A percentile compares a stretch with the other conserved stretches of the same genome.
These are phyloP conservation scores for Domatiomyces catenatus DNA, from an alignment of 2,329 filamentous ascomycete species.

Conservation along the genomic window DNA sequence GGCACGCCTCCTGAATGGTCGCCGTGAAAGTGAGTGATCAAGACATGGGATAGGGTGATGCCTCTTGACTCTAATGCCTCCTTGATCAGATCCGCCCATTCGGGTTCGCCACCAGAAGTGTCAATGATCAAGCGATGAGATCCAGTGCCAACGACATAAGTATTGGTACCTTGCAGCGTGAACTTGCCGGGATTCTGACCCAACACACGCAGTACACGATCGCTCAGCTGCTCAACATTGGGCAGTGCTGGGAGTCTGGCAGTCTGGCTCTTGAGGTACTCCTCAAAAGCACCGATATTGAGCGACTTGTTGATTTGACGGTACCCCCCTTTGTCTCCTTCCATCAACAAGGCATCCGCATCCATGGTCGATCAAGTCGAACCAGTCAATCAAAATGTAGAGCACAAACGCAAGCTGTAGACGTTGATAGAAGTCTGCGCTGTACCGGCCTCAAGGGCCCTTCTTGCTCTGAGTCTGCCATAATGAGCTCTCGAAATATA, in stretches of 20 bases:
- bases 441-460: neutral
- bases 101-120: constrained; percentile 18
- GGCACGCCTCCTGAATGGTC: too few species aligned
- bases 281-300: constrained; percentile 34
- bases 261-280: constrained; percentile 31
- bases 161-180: constrained; percentile 28
- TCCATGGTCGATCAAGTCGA: neutral
- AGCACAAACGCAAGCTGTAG: neutral
- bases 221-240: constrained; percentile 29
- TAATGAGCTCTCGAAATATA: too few species aligned
- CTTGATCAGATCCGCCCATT: constrained; percentile 22
- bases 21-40: too few species aligned
- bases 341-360: neutral
- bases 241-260: constrained; percentile 23
- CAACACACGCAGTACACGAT: constrained; percentile 29
- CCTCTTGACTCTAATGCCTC: constrained; percentile 17
- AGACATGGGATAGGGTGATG: too few species aligned
- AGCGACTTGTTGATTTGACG: constrained; percentile 33
- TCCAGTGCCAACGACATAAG: constrained; percentile 27
- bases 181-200: constrained; percentile 33
- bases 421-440: neutral
- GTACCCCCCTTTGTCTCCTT: constrained; percentile 24
- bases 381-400: neutral
- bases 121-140: constrained; percentile 23
- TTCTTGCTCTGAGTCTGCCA: too few species aligned